Percentiles rank a stretch among this genome's conserved stretches.
These are phyloP conservation scores for Diaporthe batatas DNA, from an alignment of 2,329 filamentous ascomycete genomes.

Conservation along the genomic window DNA sequence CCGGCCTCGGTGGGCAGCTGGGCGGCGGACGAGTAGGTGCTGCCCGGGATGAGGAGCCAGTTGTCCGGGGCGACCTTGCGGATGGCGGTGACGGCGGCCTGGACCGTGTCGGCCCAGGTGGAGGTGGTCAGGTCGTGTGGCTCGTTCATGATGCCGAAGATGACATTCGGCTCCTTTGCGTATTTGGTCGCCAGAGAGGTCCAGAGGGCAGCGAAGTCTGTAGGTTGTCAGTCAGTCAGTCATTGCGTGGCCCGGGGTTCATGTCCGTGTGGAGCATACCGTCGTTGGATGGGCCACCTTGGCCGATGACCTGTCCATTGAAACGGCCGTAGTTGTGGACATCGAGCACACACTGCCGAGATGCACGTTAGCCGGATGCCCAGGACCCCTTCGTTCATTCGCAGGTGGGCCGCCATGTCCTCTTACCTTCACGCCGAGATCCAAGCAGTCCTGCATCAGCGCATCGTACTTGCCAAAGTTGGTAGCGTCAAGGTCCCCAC, in stretches of 20 bases:
- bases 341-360: slow-evolving; percentile 61
- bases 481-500: slow-evolving; percentile 56
- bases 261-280: not conserved
- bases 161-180: slow-evolving; percentile 62
- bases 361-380: not conserved
- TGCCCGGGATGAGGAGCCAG: slow-evolving; percentile 73
- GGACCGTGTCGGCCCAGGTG: slow-evolving; percentile 71
- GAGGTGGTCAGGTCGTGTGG: slow-evolving; percentile 68
- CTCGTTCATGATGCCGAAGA: slow-evolving; percentile 77
- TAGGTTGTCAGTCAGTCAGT: not conserved
- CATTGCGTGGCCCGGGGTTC: too few relatives aligned
- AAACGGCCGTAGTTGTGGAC: slow-evolving; percentile 60
- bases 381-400: too few relatives aligned
- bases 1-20: slow-evolving; percentile 65
- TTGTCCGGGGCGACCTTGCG: slow-evolving; percentile 72
- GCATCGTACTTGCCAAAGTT: slow-evolving; percentile 62
- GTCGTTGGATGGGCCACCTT: slow-evolving; percentile 66
- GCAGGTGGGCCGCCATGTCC: accelerated
- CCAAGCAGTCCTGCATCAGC: slow-evolving; percentile 63
- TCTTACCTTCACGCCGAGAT: slow-evolving; percentile 54
- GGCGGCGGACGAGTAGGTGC: slow-evolving; percentile 66
- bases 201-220: slow-evolving; percentile 71
- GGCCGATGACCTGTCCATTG: slow-evolving; percentile 73
- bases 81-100: slow-evolving; percentile 74
- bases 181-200: slow-evolving; percentile 69